phyloP scores from a whole-genome alignment of 352 stramenopile species.

The Elongisporangium anandrum region DNA sequence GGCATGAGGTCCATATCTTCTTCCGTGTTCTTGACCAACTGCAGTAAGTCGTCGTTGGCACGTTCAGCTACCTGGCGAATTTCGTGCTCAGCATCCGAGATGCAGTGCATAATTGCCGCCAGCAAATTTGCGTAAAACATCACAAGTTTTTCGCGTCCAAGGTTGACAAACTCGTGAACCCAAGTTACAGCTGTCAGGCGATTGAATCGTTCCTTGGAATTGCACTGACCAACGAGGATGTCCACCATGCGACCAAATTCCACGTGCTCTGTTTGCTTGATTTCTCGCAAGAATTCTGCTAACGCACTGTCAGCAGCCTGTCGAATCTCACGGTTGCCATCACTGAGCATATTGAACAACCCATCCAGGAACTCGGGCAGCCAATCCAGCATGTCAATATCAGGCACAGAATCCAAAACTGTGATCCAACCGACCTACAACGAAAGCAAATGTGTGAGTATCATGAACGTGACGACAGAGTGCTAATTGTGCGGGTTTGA shows the following conservation, averaged over 20 bases:
- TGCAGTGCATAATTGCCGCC: constrained; percentile 97
- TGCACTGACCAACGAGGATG: constrained; percentile 97
- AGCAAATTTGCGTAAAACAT: constrained; percentile 95
- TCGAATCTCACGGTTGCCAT: constrained; percentile 98
- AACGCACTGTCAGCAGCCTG: constrained; percentile 94
- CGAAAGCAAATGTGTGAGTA: background rate
- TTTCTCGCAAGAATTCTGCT: constrained; percentile 95
- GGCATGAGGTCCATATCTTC: constrained; percentile 89
- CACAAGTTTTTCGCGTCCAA: constrained; percentile 93
- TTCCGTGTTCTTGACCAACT: constrained; percentile 91
- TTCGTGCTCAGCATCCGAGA: constrained; percentile 96
- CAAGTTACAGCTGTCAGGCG: constrained; percentile 97
- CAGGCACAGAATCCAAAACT: constrained; percentile 96
- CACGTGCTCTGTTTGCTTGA: constrained; percentile 94
- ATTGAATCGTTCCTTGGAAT: constrained; percentile 96
- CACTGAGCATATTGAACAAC: constrained; percentile 99
- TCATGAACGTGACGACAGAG: background rate
- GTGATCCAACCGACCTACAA: constrained; percentile 95
- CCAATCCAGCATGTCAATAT: constrained; percentile 99
- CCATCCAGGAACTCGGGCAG: constrained; percentile 97
- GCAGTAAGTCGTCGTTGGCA: constrained; percentile 96
- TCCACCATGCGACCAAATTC: constrained; percentile 97
- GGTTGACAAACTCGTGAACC: constrained; percentile 97
- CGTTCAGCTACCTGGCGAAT: constrained; percentile 95
- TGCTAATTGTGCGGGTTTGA: too few relatives aligned